phyloP scores from a whole-genome alignment of 192 early-diverging fungal genomes.

The Backusella sp. region DNA sequence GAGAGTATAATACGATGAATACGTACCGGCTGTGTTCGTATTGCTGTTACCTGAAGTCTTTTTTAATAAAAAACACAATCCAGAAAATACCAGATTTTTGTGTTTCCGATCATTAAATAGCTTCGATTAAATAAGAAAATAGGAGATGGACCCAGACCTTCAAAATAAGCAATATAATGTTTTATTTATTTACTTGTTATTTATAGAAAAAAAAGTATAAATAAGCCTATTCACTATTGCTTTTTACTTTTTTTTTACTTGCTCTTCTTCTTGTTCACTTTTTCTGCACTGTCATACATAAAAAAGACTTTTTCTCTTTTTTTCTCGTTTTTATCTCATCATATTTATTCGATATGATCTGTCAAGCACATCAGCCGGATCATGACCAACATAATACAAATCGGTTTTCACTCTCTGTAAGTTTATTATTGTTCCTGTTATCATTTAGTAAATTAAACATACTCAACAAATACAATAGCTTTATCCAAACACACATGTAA shows the following conservation, averaged over 20 bases:
- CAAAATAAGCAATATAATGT: not conserved
- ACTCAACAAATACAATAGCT: not conserved
- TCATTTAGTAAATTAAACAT: not conserved
- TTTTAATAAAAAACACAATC: not conserved
- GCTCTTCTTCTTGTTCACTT: not conserved
- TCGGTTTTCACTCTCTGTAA: slow-evolving; percentile 7
- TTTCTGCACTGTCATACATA: not conserved
- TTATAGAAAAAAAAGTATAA: not conserved
- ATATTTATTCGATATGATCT: not conserved
- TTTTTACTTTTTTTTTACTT: not conserved
- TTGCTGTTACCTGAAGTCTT: too few species aligned
- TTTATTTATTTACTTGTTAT: not conserved
- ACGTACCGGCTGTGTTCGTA: too few species aligned
- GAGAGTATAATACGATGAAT: not conserved
- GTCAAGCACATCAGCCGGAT: not conserved
- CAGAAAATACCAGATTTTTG: not conserved
- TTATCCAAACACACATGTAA: slow-evolving; percentile 4
- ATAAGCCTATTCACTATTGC: not conserved
- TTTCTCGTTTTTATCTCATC: not conserved
- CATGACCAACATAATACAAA: not conserved
- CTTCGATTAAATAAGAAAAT: not conserved
- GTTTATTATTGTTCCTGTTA: not conserved
- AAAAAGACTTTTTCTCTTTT: not conserved
- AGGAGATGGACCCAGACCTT: slow-evolving; percentile 4
- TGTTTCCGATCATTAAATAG: slow-evolving; percentile 5